phyloP scores from a whole-genome alignment of 805 yeast genomes.

The Wickerhamiella domercqiae region DNA sequence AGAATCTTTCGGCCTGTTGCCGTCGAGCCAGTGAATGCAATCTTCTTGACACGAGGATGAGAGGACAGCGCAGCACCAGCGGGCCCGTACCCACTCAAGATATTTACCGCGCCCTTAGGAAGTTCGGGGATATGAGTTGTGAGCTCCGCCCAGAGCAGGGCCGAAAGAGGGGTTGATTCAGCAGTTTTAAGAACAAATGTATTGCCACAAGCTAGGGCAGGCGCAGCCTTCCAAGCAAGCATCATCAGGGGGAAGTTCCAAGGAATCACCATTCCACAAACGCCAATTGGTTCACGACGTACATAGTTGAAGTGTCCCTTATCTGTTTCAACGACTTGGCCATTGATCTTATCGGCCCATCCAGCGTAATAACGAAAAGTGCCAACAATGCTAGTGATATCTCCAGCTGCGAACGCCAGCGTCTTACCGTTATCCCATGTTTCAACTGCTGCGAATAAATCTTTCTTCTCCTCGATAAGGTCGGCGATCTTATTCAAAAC shows the following conservation, averaged over 20 bases:
- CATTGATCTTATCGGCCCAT: slow-evolving; percentile 76
- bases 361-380: slow-evolving; percentile 80
- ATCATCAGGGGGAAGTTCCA: slow-evolving; percentile 94
- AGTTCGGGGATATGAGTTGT: slow-evolving; percentile 61
- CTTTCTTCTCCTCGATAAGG: slow-evolving; percentile 54
- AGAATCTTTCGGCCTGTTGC: slow-evolving; percentile 74
- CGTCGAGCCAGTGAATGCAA: slow-evolving; percentile 93
- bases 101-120: slow-evolving; percentile 83
- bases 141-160: slow-evolving; percentile 55
- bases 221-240: slow-evolving; percentile 92
- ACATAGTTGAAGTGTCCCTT: slow-evolving; percentile 59
- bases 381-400: slow-evolving; percentile 51
- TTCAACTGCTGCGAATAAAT: slow-evolving; percentile 64
- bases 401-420: slow-evolving; percentile 43
- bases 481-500: slow-evolving; percentile 62
- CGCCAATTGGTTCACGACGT: slow-evolving; percentile 83
- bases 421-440: slow-evolving; percentile 85
- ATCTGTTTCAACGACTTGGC: slow-evolving; percentile 64
- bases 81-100: slow-evolving; percentile 75
- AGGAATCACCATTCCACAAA: slow-evolving; percentile 89
- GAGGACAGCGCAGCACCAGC: slow-evolving; percentile 68
- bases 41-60: slow-evolving; percentile 72
- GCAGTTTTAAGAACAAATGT: slow-evolving; percentile 80
- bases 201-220: slow-evolving; percentile 85
- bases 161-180: slow-evolving; percentile 82